Conservation (phyloP, 805 yeast genomes). For the Lachancea nothofagi region DNA sequence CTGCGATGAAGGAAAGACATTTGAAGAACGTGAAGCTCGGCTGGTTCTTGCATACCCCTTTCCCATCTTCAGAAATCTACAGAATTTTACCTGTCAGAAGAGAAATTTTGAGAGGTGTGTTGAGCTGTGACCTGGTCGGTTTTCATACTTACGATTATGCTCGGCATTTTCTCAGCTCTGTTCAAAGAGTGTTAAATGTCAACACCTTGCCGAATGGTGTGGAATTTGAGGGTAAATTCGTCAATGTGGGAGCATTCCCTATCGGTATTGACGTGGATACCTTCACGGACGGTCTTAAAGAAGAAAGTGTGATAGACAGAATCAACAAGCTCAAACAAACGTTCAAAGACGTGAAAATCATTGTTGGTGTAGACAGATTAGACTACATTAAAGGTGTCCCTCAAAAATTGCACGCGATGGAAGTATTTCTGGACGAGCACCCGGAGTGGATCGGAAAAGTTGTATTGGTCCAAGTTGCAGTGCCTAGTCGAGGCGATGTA, state of each 20-base stretch:
- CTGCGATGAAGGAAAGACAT: constrained; percentile 43
- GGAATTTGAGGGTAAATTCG: constrained; percentile 65
- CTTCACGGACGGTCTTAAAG: constrained; percentile 71
- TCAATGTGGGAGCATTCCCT: constrained; percentile 95
- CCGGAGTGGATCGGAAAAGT: constrained; percentile 99
- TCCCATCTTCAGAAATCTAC: constrained; percentile 95
- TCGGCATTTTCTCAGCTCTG: constrained; percentile 87
- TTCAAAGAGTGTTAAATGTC: constrained; percentile 73
- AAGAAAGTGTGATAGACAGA: constrained; percentile 57
- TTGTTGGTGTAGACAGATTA: constrained; percentile 93
- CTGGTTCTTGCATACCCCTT: constrained; percentile 94
- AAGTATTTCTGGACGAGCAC: constrained; percentile 82
- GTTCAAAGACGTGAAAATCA: constrained; percentile 71
- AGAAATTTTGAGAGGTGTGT: constrained; percentile 85
- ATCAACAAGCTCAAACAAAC: constrained; percentile 58
- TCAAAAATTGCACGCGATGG: constrained; percentile 93
- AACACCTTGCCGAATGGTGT: constrained; percentile 90
- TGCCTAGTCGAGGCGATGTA: constrained; percentile 95
- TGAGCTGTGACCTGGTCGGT: constrained; percentile 91
- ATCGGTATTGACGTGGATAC: constrained; percentile 96
- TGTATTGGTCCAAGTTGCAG: constrained; percentile 92
- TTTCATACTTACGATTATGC: constrained; percentile 99
- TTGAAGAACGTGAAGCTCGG: constrained; percentile 68
- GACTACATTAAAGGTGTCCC: constrained; percentile 99
- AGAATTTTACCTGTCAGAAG: constrained; percentile 92